A percentile compares a stretch with the other conserved stretches of the same genome.
Conservation (phyloP, 345 rosid genomes). For the Eucalyptus regnans region DNA sequence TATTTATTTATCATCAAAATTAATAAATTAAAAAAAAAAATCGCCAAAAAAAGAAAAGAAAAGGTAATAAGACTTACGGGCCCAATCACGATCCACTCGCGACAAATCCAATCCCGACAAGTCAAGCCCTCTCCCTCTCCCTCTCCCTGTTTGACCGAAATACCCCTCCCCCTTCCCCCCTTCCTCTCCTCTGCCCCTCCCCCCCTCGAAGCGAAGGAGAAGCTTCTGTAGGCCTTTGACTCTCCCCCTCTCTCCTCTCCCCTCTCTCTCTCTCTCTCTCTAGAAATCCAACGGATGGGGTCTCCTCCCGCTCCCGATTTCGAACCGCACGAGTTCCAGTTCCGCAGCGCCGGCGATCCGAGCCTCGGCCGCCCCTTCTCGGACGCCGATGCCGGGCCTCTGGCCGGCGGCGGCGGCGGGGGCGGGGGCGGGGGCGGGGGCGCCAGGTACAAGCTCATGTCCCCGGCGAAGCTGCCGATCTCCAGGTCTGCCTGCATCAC, state of each 20-base stretch:
- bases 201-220: background rate
- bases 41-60: background rate
- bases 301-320: background rate
- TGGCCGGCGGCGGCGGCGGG: background rate
- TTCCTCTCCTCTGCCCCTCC: background rate
- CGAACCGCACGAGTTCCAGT: background rate
- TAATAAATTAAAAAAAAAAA: background rate
- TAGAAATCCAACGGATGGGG: background rate
- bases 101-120: background rate
- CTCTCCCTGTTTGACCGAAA: background rate
- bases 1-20: background rate
- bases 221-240: background rate
- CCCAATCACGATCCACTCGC: background rate
- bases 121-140: background rate
- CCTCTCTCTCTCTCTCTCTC: background rate
- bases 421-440: slow-evolving; percentile 25
- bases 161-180: background rate
- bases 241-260: background rate
- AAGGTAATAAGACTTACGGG: background rate
- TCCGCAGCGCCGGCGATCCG: slow-evolving; percentile 4
- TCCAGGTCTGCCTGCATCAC: slow-evolving; percentile 68
- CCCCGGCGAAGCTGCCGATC: slow-evolving; percentile 99
- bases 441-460: slow-evolving; percentile 88
- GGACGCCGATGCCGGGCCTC: background rate
- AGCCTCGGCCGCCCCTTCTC: slow-evolving; percentile 2